Percentiles rank a stretch among this genome's conserved stretches.
phyloP scores from a whole-genome alignment of 2,329 filamentous ascomycete genomes.

The Daldinia sp. region DNA sequence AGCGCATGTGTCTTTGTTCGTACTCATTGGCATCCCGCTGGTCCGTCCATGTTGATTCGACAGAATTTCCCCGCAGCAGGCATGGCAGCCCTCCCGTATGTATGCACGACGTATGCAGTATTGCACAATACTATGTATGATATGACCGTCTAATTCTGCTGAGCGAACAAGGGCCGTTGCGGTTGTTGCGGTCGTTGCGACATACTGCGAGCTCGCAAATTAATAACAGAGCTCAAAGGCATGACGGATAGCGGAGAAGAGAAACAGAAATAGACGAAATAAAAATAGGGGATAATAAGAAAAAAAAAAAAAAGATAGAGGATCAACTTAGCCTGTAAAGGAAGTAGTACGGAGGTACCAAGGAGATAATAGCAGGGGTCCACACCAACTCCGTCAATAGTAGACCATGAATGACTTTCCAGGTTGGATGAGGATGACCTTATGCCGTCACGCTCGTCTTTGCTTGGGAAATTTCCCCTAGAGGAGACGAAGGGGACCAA shows the following conservation, averaged over 20 bases:
- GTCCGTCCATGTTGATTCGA: constrained; percentile 38
- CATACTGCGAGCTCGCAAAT: constrained; percentile 18
- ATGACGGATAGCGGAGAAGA: constrained; percentile 2
- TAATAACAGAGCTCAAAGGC: constrained; percentile 16
- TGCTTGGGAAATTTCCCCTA: constrained; percentile 32
- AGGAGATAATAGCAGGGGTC: constrained; percentile 33
- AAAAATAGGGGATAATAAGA: constrained; percentile 14
- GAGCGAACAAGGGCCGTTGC: constrained; percentile 24
- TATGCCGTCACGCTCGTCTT: constrained; percentile 41
- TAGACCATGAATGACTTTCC: constrained; percentile 43
- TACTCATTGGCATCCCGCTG: constrained; percentile 33
- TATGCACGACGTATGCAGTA: constrained; percentile 37
- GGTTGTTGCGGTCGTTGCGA: constrained; percentile 9
- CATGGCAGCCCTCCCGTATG: constrained; percentile 34
- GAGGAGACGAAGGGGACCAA: constrained; percentile 1
- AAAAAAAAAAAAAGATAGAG: constrained; percentile 6
- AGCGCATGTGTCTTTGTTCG: constrained; percentile 27
- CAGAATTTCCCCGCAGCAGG: constrained; percentile 43
- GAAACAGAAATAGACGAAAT: constrained; percentile 11
- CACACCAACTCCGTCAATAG: constrained; percentile 36
- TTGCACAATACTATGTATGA: constrained; percentile 33
- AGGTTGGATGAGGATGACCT: constrained; percentile 42
- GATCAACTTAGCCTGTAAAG: constrained; percentile 39
- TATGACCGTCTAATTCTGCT: constrained; percentile 20
- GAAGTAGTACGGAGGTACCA: constrained; percentile 40